These are phyloP conservation scores for Septoria petroselini DNA, from an alignment of 2,329 filamentous ascomycete species.

Conservation along the genomic window DNA sequence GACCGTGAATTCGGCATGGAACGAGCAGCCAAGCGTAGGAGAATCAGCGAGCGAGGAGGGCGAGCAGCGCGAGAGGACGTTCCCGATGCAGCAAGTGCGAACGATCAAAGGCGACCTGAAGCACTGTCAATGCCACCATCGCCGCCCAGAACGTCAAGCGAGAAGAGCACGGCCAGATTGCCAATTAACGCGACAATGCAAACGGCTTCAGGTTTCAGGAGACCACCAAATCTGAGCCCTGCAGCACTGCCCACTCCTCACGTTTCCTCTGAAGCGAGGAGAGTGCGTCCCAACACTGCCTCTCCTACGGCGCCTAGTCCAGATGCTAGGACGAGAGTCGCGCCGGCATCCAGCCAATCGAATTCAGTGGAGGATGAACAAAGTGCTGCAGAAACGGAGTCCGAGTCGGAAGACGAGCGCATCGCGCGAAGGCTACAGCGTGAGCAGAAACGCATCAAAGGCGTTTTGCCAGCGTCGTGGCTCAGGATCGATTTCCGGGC, in stretches of 20 bases:
- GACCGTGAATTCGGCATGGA: not conserved
- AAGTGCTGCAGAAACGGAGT: slow-evolving; percentile 5
- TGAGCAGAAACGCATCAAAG: slow-evolving; percentile 45
- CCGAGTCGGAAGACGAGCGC: slow-evolving; percentile 24
- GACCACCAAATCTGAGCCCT: slow-evolving; percentile 28
- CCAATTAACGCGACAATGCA: not conserved
- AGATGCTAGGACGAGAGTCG: not conserved
- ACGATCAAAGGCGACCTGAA: slow-evolving; percentile 20
- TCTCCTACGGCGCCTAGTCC: slow-evolving; percentile 16
- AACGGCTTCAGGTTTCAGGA: slow-evolving; percentile 24
- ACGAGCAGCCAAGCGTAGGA: slow-evolving; percentile 6
- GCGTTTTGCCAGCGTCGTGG: slow-evolving; percentile 52
- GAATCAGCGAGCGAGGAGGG: not conserved
- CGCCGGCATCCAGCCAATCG: not conserved
- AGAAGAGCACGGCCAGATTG: slow-evolving; percentile 9
- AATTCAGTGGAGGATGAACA: not conserved
- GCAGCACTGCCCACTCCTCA: slow-evolving; percentile 32
- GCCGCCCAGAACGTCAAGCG: slow-evolving; percentile 37
- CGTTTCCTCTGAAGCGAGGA: slow-evolving; percentile 31
- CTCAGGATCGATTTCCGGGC: slow-evolving; percentile 46
- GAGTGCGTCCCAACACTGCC: slow-evolving; percentile 7
- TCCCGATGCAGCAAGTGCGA: not conserved
- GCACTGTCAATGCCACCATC: slow-evolving; percentile 44
- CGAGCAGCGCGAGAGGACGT: slow-evolving; percentile 6
- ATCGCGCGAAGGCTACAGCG: slow-evolving; percentile 32